A percentile compares a stretch with the other conserved stretches of the same genome.
phyloP scores from a whole-genome alignment of 2,329 filamentous ascomycete species.

The Capronia americana region DNA sequence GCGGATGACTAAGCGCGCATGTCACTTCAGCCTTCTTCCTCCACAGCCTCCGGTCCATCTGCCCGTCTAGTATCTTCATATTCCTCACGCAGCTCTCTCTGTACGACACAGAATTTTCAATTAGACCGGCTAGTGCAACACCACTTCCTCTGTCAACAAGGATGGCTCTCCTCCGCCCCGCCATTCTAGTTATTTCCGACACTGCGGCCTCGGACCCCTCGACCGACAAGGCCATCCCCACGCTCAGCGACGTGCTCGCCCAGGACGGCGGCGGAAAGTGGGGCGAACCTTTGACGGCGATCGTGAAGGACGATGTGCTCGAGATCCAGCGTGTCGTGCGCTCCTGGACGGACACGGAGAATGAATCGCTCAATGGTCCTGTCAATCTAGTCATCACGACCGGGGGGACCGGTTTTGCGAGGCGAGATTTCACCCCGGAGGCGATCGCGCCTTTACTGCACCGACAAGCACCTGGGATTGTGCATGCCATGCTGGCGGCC shows the following conservation, averaged over 20 bases:
- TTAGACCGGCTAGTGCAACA: constrained; percentile 38
- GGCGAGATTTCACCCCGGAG: constrained; percentile 87
- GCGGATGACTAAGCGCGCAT: neutral
- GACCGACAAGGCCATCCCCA: constrained; percentile 74
- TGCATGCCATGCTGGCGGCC: constrained; percentile 90
- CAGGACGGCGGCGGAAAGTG: constrained; percentile 73
- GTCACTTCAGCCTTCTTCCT: neutral
- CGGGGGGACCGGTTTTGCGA: constrained; percentile 90
- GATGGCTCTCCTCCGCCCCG: constrained; percentile 65
- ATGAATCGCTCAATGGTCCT: constrained; percentile 45
- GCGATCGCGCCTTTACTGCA: constrained; percentile 80
- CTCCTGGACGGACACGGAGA: constrained; percentile 69
- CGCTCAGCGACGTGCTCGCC: constrained; percentile 72
- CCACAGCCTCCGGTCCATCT: neutral
- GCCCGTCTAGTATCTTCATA: neutral
- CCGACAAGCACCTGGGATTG: constrained; percentile 83
- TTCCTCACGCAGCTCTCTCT: neutral
- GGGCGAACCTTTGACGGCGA: constrained; percentile 71
- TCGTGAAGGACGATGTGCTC: constrained; percentile 77
- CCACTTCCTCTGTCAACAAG: neutral
- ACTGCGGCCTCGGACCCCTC: constrained; percentile 81
- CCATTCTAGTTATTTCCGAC: constrained; percentile 87
- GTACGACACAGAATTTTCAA: constrained; percentile 45
- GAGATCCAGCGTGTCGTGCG: constrained; percentile 77
- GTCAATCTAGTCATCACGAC: constrained; percentile 83